Evolutionary conservation across 768 basidiomycete species (phyloP).

Genomic region (Suillus brevipes): DNA sequence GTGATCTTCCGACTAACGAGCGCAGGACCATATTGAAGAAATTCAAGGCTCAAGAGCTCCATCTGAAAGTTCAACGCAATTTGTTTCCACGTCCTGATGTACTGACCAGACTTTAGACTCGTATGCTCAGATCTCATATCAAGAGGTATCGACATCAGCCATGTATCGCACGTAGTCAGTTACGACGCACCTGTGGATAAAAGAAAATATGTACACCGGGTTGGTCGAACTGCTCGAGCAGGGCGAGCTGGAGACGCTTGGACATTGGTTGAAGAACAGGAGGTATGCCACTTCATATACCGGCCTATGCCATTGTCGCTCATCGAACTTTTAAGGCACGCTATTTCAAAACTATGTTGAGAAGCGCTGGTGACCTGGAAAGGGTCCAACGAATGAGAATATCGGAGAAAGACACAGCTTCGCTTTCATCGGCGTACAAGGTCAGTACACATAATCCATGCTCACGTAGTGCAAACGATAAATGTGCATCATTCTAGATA

Average conservation of each 20-base stretch:
- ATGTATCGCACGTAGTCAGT: slow-evolving; percentile 90
- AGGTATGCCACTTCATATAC: slow-evolving; percentile 43
- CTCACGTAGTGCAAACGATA: neutral
- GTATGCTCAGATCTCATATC: slow-evolving; percentile 97
- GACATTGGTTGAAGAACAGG: slow-evolving; percentile 94
- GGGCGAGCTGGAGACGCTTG: slow-evolving; percentile 88
- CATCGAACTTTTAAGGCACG: slow-evolving; percentile 54
- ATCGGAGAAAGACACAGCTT: slow-evolving; percentile 56
- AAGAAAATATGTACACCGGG: slow-evolving; percentile 97
- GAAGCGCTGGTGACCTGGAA: slow-evolving; percentile 65
- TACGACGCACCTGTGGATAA: slow-evolving; percentile 98
- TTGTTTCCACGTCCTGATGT: neutral
- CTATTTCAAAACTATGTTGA: slow-evolving; percentile 84
- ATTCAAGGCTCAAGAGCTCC: slow-evolving; percentile 78
- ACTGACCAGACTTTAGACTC: slow-evolving; percentile 50
- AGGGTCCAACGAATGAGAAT: slow-evolving; percentile 70
- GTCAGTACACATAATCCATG: slow-evolving; percentile 38
- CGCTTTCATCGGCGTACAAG: slow-evolving; percentile 64
- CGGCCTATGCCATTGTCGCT: neutral
- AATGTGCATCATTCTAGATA: slow-evolving; percentile 21
- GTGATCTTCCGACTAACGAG: slow-evolving; percentile 74
- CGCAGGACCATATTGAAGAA: slow-evolving; percentile 75
- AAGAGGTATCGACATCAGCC: slow-evolving; percentile 91
- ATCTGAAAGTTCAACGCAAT: slow-evolving; percentile 58
- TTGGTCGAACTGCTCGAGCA: slow-evolving; percentile 93